A percentile compares a stretch with the other conserved stretches of the same genome.
Conservation (phyloP, 371 early-diverging fungal genomes). For the Dichotomocladium elegans region DNA sequence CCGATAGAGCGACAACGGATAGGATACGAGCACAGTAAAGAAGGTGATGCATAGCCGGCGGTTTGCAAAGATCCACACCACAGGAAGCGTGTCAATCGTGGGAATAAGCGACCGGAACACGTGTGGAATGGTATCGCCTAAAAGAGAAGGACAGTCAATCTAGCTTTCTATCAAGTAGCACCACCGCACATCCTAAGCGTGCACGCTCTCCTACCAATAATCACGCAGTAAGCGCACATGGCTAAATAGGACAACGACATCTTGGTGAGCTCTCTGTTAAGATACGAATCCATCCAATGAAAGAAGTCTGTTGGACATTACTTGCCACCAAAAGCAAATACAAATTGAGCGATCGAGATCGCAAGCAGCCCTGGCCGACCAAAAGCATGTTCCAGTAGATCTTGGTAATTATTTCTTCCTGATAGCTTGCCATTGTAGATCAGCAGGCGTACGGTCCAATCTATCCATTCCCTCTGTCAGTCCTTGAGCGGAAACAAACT, state of each 20-base stretch:
- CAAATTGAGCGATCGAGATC: constrained; percentile 76
- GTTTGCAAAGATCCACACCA: constrained; percentile 49
- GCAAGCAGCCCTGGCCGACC: constrained; percentile 66
- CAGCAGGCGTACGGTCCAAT: constrained; percentile 76
- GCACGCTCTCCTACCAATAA: constrained; percentile 52
- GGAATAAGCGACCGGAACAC: constrained; percentile 68
- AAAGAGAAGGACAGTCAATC: not conserved
- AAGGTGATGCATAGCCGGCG: constrained; percentile 60
- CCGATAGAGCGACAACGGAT: constrained; percentile 75
- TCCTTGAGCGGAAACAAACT: not conserved
- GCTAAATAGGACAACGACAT: constrained; percentile 26
- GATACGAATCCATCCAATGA: too few species aligned
- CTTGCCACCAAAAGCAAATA: constrained; percentile 80
- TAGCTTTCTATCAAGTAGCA: too few species aligned
- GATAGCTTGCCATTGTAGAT: constrained; percentile 68
- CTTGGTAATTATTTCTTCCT: constrained; percentile 72
- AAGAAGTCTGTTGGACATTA: too few species aligned
- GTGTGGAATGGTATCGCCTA: constrained; percentile 76
- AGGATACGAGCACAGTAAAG: constrained; percentile 65
- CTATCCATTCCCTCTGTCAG: too few species aligned
- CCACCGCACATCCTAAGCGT: not conserved
- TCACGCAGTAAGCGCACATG: constrained; percentile 79
- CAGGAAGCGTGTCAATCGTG: constrained; percentile 43
- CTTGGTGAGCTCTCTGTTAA: too few species aligned
- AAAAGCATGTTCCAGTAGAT: constrained; percentile 69